Conservation (phyloP, 1,139 yeast species). For the Kodamaea sp. region DNA sequence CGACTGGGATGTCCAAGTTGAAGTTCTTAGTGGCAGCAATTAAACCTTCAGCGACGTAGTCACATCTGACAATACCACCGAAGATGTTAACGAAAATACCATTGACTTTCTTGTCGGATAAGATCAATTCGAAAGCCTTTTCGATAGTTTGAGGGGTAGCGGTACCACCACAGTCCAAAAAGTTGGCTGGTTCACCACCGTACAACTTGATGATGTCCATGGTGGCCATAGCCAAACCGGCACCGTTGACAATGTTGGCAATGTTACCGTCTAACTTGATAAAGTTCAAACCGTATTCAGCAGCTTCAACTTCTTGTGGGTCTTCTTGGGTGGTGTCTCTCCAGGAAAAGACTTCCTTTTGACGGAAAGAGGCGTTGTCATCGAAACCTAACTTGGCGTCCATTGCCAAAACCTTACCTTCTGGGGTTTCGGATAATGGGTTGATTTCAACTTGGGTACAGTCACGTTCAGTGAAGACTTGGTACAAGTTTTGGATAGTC, state of each 20-base stretch:
- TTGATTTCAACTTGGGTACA: conserved; percentile 98
- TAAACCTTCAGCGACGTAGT: conserved; percentile 91
- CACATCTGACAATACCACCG: conserved; percentile 99
- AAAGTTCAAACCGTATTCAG: conserved; percentile 87
- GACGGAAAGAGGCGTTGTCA: conserved; percentile 94
- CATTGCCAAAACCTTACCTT: conserved; percentile 92
- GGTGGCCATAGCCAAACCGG: conserved; percentile 99
- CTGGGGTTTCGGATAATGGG: conserved; percentile 93
- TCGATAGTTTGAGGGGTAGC: conserved; percentile 98
- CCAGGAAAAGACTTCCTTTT: conserved; percentile 87
- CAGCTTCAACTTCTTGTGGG: conserved; percentile 93
- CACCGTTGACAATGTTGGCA: conserved; percentile 98
- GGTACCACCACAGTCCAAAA: conserved; percentile 99
- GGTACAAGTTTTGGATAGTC: conserved; percentile 81
- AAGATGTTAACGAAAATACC: conserved; percentile 98
- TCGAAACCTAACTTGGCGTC: conserved; percentile 99
- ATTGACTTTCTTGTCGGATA: conserved; percentile 84
- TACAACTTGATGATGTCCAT: conserved; percentile 98
- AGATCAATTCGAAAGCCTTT: conserved; percentile 91
- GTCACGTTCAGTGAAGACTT: conserved; percentile 84
- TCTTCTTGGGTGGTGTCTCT: conserved; percentile 98
- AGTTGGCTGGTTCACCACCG: conserved; percentile 99
- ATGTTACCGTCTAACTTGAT: conserved; percentile 97
- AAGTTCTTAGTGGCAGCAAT: conserved; percentile 32
- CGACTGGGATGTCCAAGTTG: conserved; percentile 81